A percentile compares a stretch with the other conserved stretches of the same genome.
Conservation (phyloP, 1,139 yeast species). For the Candida sp. region DNA sequence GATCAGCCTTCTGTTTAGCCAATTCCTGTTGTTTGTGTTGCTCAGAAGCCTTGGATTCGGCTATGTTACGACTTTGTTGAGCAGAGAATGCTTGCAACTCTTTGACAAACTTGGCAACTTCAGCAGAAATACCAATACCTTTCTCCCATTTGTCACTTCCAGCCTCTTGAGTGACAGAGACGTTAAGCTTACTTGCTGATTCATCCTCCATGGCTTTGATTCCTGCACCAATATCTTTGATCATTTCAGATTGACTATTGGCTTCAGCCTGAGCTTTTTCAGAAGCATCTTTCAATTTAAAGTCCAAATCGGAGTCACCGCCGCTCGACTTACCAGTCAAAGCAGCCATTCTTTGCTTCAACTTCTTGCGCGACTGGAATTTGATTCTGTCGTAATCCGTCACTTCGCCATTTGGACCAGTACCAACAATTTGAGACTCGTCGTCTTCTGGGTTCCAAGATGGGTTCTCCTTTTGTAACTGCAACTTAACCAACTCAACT, state of each 20-base stretch:
- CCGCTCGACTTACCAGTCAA: slow-evolving; percentile 70
- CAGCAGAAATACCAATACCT: slow-evolving; percentile 73
- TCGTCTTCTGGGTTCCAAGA: slow-evolving; percentile 51
- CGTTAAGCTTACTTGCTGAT: slow-evolving; percentile 49
- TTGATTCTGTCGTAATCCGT: slow-evolving; percentile 83
- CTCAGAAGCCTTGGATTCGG: slow-evolving; percentile 8
- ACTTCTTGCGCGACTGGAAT: slow-evolving; percentile 75
- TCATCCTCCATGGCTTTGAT: slow-evolving; percentile 75
- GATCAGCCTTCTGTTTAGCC: slow-evolving; percentile 7
- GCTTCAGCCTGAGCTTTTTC: slow-evolving; percentile 60
- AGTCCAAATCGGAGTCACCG: slow-evolving; percentile 52
- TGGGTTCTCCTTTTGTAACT: slow-evolving; percentile 67
- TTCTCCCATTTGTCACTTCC: slow-evolving; percentile 82
- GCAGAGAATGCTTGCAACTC: slow-evolving; percentile 42
- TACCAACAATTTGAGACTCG: slow-evolving; percentile 64
- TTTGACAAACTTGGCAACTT: slow-evolving; percentile 67
- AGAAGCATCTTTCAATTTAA: slow-evolving; percentile 57
- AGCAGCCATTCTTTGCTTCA: slow-evolving; percentile 89
- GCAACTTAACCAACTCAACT: slow-evolving; percentile 60
- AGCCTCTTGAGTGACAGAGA: slow-evolving; percentile 49
- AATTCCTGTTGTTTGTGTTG: slow-evolving; percentile 5
- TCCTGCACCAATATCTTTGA: slow-evolving; percentile 75
- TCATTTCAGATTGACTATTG: slow-evolving; percentile 57
- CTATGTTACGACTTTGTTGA: slow-evolving; percentile 11
- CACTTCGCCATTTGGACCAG: slow-evolving; percentile 87